Evolutionary conservation across 176 grass and related monocot species (phyloP), one percentile per base, ranked within the genome.

Genomic region (Bothriochloa decipiens): DNA sequence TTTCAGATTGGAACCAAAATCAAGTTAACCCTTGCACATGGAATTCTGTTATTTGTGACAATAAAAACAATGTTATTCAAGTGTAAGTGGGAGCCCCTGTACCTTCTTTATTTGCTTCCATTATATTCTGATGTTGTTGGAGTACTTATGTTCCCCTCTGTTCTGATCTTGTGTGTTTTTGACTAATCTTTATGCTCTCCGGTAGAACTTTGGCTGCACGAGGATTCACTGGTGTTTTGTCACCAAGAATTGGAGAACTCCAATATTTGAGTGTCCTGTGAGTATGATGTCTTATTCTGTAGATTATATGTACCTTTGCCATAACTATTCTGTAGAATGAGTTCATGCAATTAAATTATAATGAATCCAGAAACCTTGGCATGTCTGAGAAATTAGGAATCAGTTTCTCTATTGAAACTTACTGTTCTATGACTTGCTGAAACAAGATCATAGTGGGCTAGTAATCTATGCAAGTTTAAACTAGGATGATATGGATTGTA

Each of bases 31-130:
- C 91, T 68, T 97, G 91, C 70, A 88, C 79, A 80, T 97, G 89
- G 94, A 93, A 86, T 80, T 97, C 89, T 61, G 85, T 97, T 78
- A 90, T 87, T 55, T 97, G 94, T 89, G 94, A 97, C 71, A 88
- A 15, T 81, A 92, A 80, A 77, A 85, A 86, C 69, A 91, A 82
- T 37, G 94, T 97, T 65, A 11, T 89, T 80, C 89, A 90, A 94
- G 91, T 97, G 94, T 97, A 88, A 91, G 84, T 72, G 89, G 4
- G 71, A 82, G 37, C 29, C 43, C 75, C 0, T 70, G 35, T 14
- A 37, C 53, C 74, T 58, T 26, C 65, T 41, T 32, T 74, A 18
- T 72, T 83, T 79, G 4, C 8, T 66, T 73, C 26, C 23, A 43
- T 52, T 78, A 41, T 69, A 28, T 86, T 6, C 5, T 83, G 29